Evolutionary conservation across 2,329 filamentous ascomycete genomes (phyloP), one percentile per base, ranked within the genome.

Genomic region (Epichloe baconii): DNA sequence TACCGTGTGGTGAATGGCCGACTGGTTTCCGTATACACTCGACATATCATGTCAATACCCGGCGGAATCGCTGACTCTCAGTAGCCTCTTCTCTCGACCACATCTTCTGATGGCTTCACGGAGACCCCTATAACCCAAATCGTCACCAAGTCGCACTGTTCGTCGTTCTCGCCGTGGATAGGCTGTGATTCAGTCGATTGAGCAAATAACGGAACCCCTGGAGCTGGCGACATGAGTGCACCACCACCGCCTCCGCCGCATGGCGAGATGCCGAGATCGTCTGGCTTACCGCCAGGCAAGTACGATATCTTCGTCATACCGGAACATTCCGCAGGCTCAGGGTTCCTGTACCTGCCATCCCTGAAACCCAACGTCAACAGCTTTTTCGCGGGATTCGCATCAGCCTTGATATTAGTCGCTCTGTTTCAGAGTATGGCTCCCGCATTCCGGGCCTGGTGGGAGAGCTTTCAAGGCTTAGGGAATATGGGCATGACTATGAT

Each of bases 301-400:
- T 97, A 95, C 69, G 91, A 97, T 72, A 95, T 97, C 64, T 96
- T 96, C 71, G 85, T 96, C 65, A 90, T 97, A 62, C 91, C 91
- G 7, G 88, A 90, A 45, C 89, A 95, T 67, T 91, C 89, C 11
- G 78, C 90, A 6, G 91, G 91, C 49, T 81, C 83, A 0, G 91
- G 91, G 36, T 96, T 96, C 68, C 74, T 97, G 31, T 96, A 97
- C 66, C 79, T 97, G n/a, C 91, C 91, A 0, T 95, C 90, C 0
- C 68, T 97, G 55, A 79, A 85, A 62, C 85, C 88, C 19, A 87
- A 93, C 62, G 77, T 85, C 61, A 95, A 95, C 68, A 95, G 88
- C 69, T 97, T 96, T 66, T 77, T 89, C 21, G 89, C 90, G 3
- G 91, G 91, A 31, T 88, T 89, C 59, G 85, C 82, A 41, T 84